These are phyloP conservation scores for Neoboletus magnificus DNA, from an alignment of 768 basidiomycete species.

Conservation along the genomic window DNA sequence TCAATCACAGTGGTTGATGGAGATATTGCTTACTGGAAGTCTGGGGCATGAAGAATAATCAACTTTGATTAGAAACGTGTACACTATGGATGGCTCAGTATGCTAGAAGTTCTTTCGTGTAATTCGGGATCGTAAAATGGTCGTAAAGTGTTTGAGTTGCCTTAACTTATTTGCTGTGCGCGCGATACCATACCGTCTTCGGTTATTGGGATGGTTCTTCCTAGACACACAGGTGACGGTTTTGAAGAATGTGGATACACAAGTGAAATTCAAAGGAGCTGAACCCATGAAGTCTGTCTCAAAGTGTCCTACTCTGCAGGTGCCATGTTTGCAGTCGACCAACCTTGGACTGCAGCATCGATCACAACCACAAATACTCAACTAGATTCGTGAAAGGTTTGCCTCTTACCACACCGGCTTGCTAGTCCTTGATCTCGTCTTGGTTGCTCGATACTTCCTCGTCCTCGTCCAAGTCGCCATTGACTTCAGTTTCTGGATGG, in stretches of 20 bases:
- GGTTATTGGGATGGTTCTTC: no score
- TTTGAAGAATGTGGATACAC: background rate
- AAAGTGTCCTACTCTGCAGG: background rate
- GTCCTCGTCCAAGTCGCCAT: slow-evolving; percentile 11
- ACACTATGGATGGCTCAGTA: slow-evolving; percentile 7
- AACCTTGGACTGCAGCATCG: background rate
- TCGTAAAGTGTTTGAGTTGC: background rate
- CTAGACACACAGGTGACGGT: no score
- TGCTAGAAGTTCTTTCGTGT: slow-evolving; percentile 10
- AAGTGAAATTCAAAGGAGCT: background rate
- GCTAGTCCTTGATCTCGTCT: slow-evolving; percentile 12
- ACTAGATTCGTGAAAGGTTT: background rate
- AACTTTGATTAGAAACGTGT: slow-evolving; percentile 2
- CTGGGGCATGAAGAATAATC: slow-evolving; percentile 45
- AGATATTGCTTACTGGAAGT: slow-evolving; percentile 91
- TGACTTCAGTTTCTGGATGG: slow-evolving; percentile 10
- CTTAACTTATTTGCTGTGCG: background rate
- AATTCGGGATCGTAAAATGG: slow-evolving; percentile 1
- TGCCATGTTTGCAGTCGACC: background rate
- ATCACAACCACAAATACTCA: background rate
- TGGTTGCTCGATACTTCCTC: slow-evolving; percentile 16
- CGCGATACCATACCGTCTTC: background rate
- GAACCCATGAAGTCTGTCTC: background rate
- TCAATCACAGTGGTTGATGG: slow-evolving; percentile 68
- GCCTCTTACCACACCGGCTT: background rate